Evolutionary conservation across 2,329 filamentous ascomycete species (phyloP), one percentile per base, ranked within the genome.

Genomic region (Penicillium sp.): DNA sequence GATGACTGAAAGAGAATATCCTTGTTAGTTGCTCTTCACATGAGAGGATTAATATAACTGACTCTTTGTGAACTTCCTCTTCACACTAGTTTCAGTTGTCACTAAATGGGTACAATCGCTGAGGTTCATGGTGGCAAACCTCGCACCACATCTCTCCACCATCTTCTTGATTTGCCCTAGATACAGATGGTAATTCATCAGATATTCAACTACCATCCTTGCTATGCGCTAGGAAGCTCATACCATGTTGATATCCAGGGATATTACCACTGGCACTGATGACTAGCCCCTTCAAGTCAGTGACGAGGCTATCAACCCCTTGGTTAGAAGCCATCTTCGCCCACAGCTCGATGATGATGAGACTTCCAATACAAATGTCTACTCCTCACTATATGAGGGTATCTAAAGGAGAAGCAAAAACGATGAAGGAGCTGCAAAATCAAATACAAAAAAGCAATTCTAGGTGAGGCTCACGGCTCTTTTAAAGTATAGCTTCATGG

Each of bases 191-290:
- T 49, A 39, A 36, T n/a, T 32, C 9, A 35, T 35, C 29, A 47
- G 16, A 18, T 8, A 1, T 4, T 36, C n/a, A n/a, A 27, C 13
- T 18, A n/a, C 13, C 8, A 1, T 8, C 14, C 10, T 8, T 34
- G 2, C 7, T 34, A 9, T 26, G 6, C 3, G 11, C 4, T 14
- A n/a, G 7, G 14, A 8, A 26, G 4, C 16, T 45, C 59, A 55
- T 55, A 69, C 67, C 59, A 51, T 87, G 83, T 1, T 76, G 78
- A 18, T 72, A 65, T 8, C 74, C 72, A 6, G 78, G 71, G 57
- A 87, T 84, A 18, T 78, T 79, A 53, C 85, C 85, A 53, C 81
- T 84, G 29, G 86, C 67, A 29, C 78, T 79, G 27, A 88, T 74
- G 23, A 71, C 47, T 26, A 59, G 47, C 6, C 50, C 51, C 30